These are phyloP conservation scores for Coelastrella sp. DNA, from an alignment of 139 green algal genomes.

Conservation along the genomic window DNA sequence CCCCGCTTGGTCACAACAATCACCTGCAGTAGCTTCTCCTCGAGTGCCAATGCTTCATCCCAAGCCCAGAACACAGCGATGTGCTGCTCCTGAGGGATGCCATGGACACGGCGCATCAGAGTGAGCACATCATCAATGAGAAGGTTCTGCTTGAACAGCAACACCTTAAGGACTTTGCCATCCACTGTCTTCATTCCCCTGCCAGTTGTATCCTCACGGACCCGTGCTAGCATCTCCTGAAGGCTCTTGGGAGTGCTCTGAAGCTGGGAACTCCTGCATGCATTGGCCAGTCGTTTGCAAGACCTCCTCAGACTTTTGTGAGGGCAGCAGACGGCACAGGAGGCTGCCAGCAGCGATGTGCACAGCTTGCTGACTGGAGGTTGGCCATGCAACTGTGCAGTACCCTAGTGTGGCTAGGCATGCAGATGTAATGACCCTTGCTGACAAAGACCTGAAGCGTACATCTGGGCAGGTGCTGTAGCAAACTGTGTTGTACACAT, in stretches of 20 bases:
- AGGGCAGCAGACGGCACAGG: neutral
- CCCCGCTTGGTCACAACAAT: neutral
- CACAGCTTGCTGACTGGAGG: neutral
- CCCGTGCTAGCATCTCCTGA: neutral
- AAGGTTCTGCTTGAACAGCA: neutral
- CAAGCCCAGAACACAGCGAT: neutral
- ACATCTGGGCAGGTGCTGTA: neutral
- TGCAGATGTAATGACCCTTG: neutral
- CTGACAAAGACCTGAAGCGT: neutral
- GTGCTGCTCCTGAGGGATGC: neutral
- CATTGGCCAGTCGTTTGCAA: neutral
- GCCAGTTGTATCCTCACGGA: neutral
- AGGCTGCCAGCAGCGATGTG: neutral
- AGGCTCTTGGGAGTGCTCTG: neutral
- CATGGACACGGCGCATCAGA: neutral
- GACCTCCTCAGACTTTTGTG: neutral
- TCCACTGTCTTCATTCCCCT: neutral
- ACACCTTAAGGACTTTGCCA: neutral
- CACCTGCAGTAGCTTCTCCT: neutral
- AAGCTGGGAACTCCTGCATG: neutral
- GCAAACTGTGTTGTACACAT: neutral
- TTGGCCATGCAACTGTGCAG: neutral
- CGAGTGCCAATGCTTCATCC: neutral
- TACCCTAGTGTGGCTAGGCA: neutral
- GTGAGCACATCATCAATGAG: neutral